phyloP scores from a whole-genome alignment of 768 basidiomycete species.

The Trametes coccinea region DNA sequence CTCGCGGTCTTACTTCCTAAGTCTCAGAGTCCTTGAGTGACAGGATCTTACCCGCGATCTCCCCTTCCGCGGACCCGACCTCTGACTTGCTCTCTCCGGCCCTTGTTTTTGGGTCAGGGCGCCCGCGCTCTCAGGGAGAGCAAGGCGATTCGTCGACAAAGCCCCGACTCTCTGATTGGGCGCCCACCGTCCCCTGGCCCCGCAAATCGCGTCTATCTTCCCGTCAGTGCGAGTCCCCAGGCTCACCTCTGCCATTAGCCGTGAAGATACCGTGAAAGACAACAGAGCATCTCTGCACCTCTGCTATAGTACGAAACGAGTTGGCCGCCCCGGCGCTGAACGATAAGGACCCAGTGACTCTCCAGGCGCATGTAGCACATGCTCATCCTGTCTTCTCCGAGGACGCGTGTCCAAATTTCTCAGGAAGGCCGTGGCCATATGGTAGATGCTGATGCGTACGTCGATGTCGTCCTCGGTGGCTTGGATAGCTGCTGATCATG shows the following conservation, averaged over 20 bases:
- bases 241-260: not conserved
- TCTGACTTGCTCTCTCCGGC: not conserved
- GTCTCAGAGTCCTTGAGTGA: not conserved
- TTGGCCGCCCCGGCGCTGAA: not conserved
- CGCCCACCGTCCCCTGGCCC: not conserved
- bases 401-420: conserved; percentile 19
- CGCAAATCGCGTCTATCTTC: conserved; percentile 1
- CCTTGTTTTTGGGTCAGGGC: not conserved
- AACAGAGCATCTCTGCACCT: no score
- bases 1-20: not conserved
- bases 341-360: conserved; percentile 16
- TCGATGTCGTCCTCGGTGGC: not conserved
- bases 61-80: conserved; percentile 5
- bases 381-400: conserved; percentile 18
- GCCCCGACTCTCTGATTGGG: not conserved
- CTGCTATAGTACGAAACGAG: not conserved
- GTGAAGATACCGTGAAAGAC: no score
- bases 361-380: conserved; percentile 15
- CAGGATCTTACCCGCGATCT: conserved; percentile 8
- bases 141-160: not conserved
- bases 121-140: not conserved
- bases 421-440: conserved; percentile 19
- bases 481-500: not conserved
- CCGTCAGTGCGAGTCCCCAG: conserved; percentile 4
- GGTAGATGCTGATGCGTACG: conserved; percentile 12